These are phyloP conservation scores for Larix kaempferi DNA, from an alignment of 75 land plant species.

Conservation along the genomic window DNA sequence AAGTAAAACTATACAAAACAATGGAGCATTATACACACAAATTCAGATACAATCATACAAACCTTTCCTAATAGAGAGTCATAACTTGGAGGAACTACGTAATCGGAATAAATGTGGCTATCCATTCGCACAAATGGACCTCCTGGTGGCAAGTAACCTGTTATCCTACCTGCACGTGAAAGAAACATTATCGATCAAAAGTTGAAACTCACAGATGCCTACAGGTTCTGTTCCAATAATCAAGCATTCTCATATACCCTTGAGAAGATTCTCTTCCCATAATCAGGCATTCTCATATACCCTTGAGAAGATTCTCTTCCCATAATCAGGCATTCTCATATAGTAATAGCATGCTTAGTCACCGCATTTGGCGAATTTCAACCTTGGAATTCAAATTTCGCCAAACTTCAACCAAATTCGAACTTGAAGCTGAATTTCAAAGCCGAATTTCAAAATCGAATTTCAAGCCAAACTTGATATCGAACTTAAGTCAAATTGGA, in stretches of 20 bases:
- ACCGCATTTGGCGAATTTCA: no score
- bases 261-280: background rate
- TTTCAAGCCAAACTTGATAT: no score
- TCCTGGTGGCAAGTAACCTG: conserved; percentile 90
- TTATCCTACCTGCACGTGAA: conserved; percentile 63
- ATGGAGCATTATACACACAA: background rate
- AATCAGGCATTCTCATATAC: background rate
- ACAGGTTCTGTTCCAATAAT: background rate
- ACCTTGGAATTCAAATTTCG: no score
- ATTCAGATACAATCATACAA: conserved; percentile 24
- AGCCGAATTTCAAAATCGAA: no score
- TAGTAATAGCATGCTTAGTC: no score
- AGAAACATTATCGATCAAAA: background rate
- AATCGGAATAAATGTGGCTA: conserved; percentile 93
- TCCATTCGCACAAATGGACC: conserved; percentile 99
- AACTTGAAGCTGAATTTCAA: no score
- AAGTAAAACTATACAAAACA: background rate
- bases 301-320: background rate
- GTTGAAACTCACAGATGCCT: background rate
- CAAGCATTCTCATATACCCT: background rate
- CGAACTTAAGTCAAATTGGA: no score
- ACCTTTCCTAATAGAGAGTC: conserved; percentile 98
- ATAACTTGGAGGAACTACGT: conserved; percentile 97
- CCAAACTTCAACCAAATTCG: no score
- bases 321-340: background rate